Evolutionary conservation across 2,329 filamentous ascomycete genomes (phyloP), one percentile per base, ranked within the genome.

Genomic region (Simplicillium sp.): DNA sequence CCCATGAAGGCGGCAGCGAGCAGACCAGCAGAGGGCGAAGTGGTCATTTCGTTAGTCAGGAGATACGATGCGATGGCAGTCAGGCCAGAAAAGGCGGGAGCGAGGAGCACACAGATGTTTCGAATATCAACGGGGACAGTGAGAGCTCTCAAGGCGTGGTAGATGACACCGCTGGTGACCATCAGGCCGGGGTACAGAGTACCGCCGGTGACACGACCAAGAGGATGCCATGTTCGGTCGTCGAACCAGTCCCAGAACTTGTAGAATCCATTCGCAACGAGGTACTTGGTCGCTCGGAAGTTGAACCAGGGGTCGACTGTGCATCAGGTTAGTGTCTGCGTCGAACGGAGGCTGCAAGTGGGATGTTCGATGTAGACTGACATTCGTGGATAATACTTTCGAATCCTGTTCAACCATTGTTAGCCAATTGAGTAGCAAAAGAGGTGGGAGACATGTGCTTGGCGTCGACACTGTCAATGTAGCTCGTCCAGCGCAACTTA

Each of bases 161-260:
- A 97, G 66, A 98, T 97, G 64, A 76, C 81, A 53, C 92, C 94
- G 66, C 90, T 97, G 58, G 92, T 98, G 54, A 98, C 94, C 92
- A 98, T 98, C 57, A 98, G 75, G 55, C 92, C 92, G 38, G 92
- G 92, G 63, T 98, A 98, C 48, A 98, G 78, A n/a, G 92, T 98
- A 58, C 92, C 92, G 66, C 92, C 92, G 45, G 92, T 98, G 59
- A 98, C 92, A 70, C 92, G 87, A 54, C 92, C 92, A 46, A 98
- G 84, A 54, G 92, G 92, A 67, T 98, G 90, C 92, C 92, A 98
- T 79, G 92, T 98, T 71, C 92, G 82, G 72, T 98, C 92, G 66
- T 98, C 92, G 59, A 98, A 98, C 92, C 92, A 98, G 64, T 98
- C 90, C 92, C 92, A 98, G 63, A 98, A 98, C 64, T 85, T 88